Evolutionary conservation across 2,329 filamentous ascomycete genomes (phyloP).

Genomic region (Xylariaceae sp.): DNA sequence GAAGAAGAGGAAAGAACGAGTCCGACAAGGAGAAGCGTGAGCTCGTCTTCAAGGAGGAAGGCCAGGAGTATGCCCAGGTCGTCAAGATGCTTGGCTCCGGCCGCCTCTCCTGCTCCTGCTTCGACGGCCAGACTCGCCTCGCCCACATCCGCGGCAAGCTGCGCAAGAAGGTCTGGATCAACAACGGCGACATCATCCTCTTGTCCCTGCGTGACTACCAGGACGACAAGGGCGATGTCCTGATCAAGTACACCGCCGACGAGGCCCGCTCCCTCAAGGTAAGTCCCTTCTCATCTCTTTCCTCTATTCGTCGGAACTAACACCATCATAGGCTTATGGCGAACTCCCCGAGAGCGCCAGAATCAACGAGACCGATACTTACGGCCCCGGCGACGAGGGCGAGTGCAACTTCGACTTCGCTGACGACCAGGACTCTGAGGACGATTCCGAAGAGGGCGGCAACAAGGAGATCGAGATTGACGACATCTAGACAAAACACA

Average conservation of each 20-base stretch:
- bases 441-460: conserved; percentile 53
- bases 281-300: neutral
- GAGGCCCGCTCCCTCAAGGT: conserved; percentile 88
- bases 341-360: conserved; percentile 96
- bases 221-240: conserved; percentile 88
- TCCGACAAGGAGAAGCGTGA: conserved; percentile 99
- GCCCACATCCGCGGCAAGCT: conserved; percentile 92
- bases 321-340: conserved; percentile 66
- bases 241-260: conserved; percentile 93
- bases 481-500: conserved; percentile 67
- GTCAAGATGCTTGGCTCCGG: conserved; percentile 97
- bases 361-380: conserved; percentile 99
- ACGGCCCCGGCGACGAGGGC: conserved; percentile 86
- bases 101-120: conserved; percentile 87
- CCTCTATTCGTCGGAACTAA: conserved; percentile 2
- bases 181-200: conserved; percentile 76
- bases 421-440: conserved; percentile 73
- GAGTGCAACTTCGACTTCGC: conserved; percentile 99
- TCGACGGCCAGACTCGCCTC: conserved; percentile 83
- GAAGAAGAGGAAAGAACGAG: conserved; percentile 97
- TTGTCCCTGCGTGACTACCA: conserved; percentile 88
- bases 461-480: conserved; percentile 84
- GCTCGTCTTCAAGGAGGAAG: conserved; percentile 97
- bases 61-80: conserved; percentile 76
- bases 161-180: conserved; percentile 99